Base-by-base conservation (phyloP, 2,329 filamentous ascomycete species). In the Claviceps lovelessii region DNA sequence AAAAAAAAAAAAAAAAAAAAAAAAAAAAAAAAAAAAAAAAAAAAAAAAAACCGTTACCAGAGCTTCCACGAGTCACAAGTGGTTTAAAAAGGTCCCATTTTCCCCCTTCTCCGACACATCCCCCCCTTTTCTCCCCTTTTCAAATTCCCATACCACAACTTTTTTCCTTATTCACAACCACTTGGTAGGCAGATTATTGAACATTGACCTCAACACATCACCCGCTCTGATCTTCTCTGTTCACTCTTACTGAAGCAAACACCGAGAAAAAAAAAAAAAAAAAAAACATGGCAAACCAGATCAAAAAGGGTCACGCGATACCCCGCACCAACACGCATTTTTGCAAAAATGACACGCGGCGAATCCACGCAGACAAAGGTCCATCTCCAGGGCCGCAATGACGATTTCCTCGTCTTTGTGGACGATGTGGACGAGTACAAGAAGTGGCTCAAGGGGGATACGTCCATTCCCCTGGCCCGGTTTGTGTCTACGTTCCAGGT, bases 401-500 rank as follows among this genome's bases (percentile, higher is more conserved):
- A 82, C 41, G 78, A 82, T 68, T 83, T 78, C 64, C 65, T 82
- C 65, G 68, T 82, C 68, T 81, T 83, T 61, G 67, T 83, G 51
- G 79, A 83, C 59, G 78, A 80, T 61, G 61, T 68, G 54, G 73
- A 86, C 57, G 76, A 78, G 51, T 83, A 88, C 64, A 76, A 87
- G 71, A 84, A 91, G 70, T 97, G 91, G 91, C 82, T 37, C 5
- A 48, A 84, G 76, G 74, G 68, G 5, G 91, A 97, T 75, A 83
- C 81, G 67, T 84, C 79, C 35, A 75, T 93, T 35, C 86, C 93
- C 42, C 74, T 97, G 50, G 79, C 87, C 1, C 84, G 96, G 64
- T 90, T 98, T 55, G 79, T 97, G 55, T 88, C 84, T 56, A 79
- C 86, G 8, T 97, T 88, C 78, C 88, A 95, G 78, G 77, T 98